These are phyloP conservation scores for Neostapfia colusana DNA, from an alignment of 176 grass and related monocot genomes.

Conservation along the genomic window DNA sequence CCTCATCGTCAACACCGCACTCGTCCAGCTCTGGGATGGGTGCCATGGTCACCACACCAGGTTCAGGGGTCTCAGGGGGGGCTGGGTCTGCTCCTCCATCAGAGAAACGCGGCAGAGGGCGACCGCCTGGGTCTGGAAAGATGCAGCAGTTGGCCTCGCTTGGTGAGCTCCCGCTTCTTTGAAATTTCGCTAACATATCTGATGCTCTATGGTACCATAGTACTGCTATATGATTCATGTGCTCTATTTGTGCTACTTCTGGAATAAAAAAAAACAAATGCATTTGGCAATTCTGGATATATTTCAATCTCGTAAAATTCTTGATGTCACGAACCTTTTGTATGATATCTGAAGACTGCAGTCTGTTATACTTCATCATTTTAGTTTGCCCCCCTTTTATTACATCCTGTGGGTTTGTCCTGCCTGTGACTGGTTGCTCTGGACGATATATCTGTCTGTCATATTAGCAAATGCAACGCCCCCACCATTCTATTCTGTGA, in stretches of 20 bases:
- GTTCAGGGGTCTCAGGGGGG: conserved; percentile 57
- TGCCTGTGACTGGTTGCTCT: not conserved
- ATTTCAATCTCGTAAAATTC: too few relatives aligned
- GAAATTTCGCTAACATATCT: not conserved
- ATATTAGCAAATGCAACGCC: not conserved
- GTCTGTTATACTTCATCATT: not conserved
- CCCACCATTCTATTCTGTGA: not conserved
- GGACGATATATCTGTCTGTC: not conserved
- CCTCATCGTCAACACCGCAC: conserved; percentile 30
- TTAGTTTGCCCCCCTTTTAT: not conserved
- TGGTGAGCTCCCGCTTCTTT: conserved; percentile 49
- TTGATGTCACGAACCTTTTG: too few relatives aligned
- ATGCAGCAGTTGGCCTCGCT: conserved; percentile 83
- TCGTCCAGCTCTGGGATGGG: conserved; percentile 29
- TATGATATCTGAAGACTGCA: too few relatives aligned
- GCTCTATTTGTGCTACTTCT: not conserved
- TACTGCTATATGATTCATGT: not conserved
- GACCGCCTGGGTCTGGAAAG: conserved; percentile 80
- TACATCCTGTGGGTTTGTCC: not conserved
- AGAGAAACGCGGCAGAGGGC: conserved; percentile 75
- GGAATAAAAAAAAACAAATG: not conserved
- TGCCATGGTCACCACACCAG: conserved; percentile 36
- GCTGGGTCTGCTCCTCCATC: conserved; percentile 38
- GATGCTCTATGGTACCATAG: not conserved
- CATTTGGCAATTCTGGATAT: not conserved